phyloP scores from a whole-genome alignment of 2,329 filamentous ascomycete genomes.

The Curvularia eragrostidis region DNA sequence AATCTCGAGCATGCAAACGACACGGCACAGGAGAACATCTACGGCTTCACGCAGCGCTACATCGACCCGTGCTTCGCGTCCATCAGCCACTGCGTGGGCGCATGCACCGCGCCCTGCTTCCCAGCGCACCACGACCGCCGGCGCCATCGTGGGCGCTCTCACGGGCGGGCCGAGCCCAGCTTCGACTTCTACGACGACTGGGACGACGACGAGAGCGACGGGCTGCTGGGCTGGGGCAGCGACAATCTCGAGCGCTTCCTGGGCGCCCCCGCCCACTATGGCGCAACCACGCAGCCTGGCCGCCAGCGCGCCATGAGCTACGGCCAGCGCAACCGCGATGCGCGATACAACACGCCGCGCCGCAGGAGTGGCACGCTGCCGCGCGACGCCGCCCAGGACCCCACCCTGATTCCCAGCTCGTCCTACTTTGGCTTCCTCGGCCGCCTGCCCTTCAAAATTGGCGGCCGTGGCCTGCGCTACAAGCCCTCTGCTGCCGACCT shows the following conservation, averaged over 20 bases:
- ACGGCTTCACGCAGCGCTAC: slow-evolving; percentile 86
- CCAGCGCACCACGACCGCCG: slow-evolving; percentile 78
- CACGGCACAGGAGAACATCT: slow-evolving; percentile 88
- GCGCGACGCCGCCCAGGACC: slow-evolving; percentile 66
- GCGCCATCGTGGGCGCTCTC: slow-evolving; percentile 65
- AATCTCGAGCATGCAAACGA: slow-evolving; percentile 91
- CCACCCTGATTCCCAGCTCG: slow-evolving; percentile 88
- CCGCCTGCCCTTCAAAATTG: slow-evolving; percentile 82
- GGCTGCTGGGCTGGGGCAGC: slow-evolving; percentile 75
- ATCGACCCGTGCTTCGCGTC: slow-evolving; percentile 78
- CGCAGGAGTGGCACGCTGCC: slow-evolving; percentile 63
- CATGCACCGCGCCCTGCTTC: slow-evolving; percentile 74
- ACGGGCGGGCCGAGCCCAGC: slow-evolving; percentile 75
- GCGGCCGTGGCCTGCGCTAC: slow-evolving; percentile 79
- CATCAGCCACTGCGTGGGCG: slow-evolving; percentile 69
- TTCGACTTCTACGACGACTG: slow-evolving; percentile 99
- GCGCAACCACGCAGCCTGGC: slow-evolving; percentile 64
- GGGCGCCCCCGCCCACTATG: slow-evolving; percentile 68
- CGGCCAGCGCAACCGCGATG: slow-evolving; percentile 66
- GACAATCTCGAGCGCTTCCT: slow-evolving; percentile 87
- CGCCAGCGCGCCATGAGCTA: slow-evolving; percentile 89
- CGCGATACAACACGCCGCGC: slow-evolving; percentile 43
- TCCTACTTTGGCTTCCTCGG: slow-evolving; percentile 85
- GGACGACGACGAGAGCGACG: slow-evolving; percentile 72
- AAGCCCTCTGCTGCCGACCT: slow-evolving; percentile 90